Evolutionary conservation across 164 flowering plant species (phyloP), one percentile per base, ranked within the genome.

Genomic region (Vitis amurensis): DNA sequence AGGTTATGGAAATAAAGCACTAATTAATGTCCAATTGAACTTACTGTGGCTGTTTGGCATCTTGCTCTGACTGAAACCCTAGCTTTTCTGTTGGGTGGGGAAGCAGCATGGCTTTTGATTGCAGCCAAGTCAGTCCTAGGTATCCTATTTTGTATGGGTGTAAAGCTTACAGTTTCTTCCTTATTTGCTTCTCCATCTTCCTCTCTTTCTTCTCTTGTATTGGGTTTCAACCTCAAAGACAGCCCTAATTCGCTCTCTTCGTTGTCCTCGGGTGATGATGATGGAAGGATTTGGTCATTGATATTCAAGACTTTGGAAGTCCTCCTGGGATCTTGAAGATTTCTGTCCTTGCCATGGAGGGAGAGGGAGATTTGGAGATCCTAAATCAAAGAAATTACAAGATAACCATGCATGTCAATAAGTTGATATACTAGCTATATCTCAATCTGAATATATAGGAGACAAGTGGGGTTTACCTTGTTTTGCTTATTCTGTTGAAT

Each of bases 41-140:
- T 81, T 49, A 91, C 97, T 1, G 91, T 91, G 71, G 92, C 84
- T 17, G 85, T 61, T 73, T 87, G 84, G 59, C 97, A 91, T 83
- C 91, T 89, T 19, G 93, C 91, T 80, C 97, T 74, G 23, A 91
- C 97, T 0, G 97, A 91, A 78, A 91, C 94, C 83, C 94, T 87
- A 67, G 94, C 83, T 79, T 89, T 89, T 66, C 89, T 77, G 63
- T 88, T 87, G 3, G 84, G 80, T 0, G 80, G 81, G 23, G 81
- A 59, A 59, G 79, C 65, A 47, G 61, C 67, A 63, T 83, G 82
- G 48, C 52, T 71, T 48, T 81, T 62, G 8, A 78, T 71, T 55
- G 82, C 85, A 12, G 55, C 59, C 67, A 72, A 70, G 49, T 81
- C 83, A 47, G 63, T 75, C 55, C 74, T 70, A 2, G 73, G 76